Evolutionary conservation across 2,329 filamentous ascomycete genomes (phyloP).

Genomic region (Claviceps fusiformis): DNA sequence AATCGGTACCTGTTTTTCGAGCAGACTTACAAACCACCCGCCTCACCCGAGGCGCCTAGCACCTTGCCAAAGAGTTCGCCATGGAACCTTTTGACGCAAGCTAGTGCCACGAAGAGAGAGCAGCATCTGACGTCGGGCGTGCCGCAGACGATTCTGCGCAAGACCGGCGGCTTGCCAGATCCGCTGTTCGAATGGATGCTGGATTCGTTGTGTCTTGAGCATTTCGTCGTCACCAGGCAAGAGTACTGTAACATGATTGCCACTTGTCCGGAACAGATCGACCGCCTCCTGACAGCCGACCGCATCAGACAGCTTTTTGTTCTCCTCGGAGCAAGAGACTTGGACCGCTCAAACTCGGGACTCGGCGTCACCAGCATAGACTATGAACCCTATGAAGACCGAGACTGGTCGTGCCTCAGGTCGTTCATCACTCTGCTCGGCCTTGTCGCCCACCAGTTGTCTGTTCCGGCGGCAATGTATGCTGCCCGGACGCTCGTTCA

Average conservation of each 20-base stretch:
- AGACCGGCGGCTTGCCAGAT: conserved; percentile 36
- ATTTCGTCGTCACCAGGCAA: conserved; percentile 38
- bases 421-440: conserved; percentile 30
- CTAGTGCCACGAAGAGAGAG: conserved; percentile 30
- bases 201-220: conserved; percentile 42
- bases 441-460: conserved; percentile 23
- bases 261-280: conserved; percentile 28
- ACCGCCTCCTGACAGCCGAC: conserved; percentile 30
- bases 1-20: conserved; percentile 38
- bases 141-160: conserved; percentile 34
- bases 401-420: conserved; percentile 32
- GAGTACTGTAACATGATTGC: conserved; percentile 47
- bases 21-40: conserved; percentile 15
- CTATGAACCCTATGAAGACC: conserved; percentile 19
- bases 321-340: conserved; percentile 35
- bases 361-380: conserved; percentile 11
- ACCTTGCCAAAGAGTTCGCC: conserved; percentile 22
- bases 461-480: conserved; percentile 21
- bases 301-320: conserved; percentile 40
- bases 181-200: conserved; percentile 55
- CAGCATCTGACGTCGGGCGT: conserved; percentile 50
- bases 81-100: conserved; percentile 36
- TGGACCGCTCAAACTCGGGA: conserved; percentile 25
- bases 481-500: conserved; percentile 36
- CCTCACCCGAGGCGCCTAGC: conserved; percentile 12